Conservation (phyloP, 805 yeast genomes). For the Metschnikowia henanensis region DNA sequence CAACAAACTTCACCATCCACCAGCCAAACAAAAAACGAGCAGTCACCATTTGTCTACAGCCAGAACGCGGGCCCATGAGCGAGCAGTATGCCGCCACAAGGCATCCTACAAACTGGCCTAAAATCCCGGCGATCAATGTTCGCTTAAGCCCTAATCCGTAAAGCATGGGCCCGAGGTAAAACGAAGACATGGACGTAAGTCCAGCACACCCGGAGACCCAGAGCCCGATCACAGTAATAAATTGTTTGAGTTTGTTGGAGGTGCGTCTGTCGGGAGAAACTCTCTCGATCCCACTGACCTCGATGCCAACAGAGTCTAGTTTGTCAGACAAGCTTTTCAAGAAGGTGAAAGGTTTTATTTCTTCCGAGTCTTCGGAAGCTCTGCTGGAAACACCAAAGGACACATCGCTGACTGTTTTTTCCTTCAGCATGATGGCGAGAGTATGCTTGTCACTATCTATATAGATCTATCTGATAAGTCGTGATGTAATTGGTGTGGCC, state of each 20-base stretch:
- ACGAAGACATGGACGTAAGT: constrained; percentile 38
- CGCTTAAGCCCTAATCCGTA: constrained; percentile 28
- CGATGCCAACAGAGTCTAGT: constrained; percentile 26
- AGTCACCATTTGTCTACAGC: constrained; percentile 39
- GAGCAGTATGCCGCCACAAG: constrained; percentile 39
- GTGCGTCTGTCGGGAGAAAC: constrained; percentile 30
- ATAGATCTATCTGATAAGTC: too few relatives aligned
- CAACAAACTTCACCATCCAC: constrained; percentile 35
- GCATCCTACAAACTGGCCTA: constrained; percentile 33
- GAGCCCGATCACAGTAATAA: constrained; percentile 32
- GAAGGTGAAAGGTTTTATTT: constrained; percentile 11
- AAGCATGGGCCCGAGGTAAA: constrained; percentile 32
- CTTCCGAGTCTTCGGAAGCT: constrained; percentile 3
- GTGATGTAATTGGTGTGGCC: too few relatives aligned
- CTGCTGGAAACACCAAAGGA: neutral
- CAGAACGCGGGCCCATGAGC: constrained; percentile 39
- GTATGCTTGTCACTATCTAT: too few relatives aligned
- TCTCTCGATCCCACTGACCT: constrained; percentile 36
- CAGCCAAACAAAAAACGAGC: constrained; percentile 37
- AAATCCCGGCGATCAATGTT: constrained; percentile 30
- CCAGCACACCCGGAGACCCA: constrained; percentile 44
- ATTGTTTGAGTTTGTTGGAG: constrained; percentile 20
- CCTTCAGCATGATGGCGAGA: neutral
- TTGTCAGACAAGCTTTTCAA: constrained; percentile 3
- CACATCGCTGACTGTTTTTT: neutral